A percentile compares a stretch with the other conserved stretches of the same genome.
Evolutionary conservation across 2,329 filamentous ascomycete genomes (phyloP).

Genomic region (Dactylellina leptospora): DNA sequence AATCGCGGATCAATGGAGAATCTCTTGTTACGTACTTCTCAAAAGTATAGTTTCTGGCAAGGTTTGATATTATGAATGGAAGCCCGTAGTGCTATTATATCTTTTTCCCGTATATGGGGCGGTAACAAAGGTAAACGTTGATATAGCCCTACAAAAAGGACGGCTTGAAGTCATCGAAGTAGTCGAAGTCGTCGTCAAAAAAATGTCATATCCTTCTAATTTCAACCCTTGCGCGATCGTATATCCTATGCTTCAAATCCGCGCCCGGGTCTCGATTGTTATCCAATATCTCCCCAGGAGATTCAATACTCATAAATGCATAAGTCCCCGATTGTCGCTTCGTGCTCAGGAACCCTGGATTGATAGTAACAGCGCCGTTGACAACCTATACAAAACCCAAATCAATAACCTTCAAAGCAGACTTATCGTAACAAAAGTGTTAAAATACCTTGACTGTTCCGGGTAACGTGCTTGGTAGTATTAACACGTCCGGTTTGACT

Average conservation of each 20-base stretch:
- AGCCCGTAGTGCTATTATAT: too few relatives aligned
- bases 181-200: too few relatives aligned
- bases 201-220: conserved; percentile 78
- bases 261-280: conserved; percentile 63
- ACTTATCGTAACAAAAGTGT: conserved; percentile 6
- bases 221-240: conserved; percentile 84
- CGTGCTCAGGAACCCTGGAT: conserved; percentile 88
- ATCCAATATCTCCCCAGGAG: conserved; percentile 69
- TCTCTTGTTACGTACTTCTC: background rate
- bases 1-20: conserved; percentile 36
- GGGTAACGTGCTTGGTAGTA: conserved; percentile 88
- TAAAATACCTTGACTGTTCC: conserved; percentile 62
- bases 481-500: conserved; percentile 83
- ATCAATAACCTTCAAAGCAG: conserved; percentile 23
- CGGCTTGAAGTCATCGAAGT: too few relatives aligned
- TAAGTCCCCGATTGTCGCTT: conserved; percentile 84
- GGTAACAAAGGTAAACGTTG: too few relatives aligned
- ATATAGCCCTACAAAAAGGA: too few relatives aligned
- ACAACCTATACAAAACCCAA: conserved; percentile 71
- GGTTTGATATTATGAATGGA: too few relatives aligned
- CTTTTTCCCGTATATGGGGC: too few relatives aligned
- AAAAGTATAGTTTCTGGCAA: background rate
- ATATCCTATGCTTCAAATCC: conserved; percentile 74
- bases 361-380: conserved; percentile 87
- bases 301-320: conserved; percentile 78